These are phyloP conservation scores for Apocynum venetum DNA, from an alignment of 257 asterid species.

Conservation along the genomic window DNA sequence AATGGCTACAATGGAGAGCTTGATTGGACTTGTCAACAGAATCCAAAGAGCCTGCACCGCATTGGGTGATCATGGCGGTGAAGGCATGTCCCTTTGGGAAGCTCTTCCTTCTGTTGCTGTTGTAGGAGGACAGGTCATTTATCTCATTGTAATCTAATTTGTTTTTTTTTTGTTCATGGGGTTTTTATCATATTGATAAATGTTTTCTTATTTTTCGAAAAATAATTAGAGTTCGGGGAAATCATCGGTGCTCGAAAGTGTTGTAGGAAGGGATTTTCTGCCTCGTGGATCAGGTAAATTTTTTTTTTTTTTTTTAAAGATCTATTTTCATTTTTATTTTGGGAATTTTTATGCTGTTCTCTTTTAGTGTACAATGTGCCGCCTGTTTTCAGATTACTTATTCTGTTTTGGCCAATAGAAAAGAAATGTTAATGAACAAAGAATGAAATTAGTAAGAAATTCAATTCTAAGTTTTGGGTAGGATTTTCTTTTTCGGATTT, in stretches of 20 bases:
- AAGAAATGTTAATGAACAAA: neutral
- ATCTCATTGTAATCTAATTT: neutral
- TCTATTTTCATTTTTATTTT: neutral
- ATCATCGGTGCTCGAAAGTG: conserved; percentile 95
- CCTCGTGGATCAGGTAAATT: conserved; percentile 98
- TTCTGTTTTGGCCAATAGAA: neutral
- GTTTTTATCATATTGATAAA: neutral
- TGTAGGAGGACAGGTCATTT: conserved; percentile 92
- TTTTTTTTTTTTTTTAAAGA: neutral
- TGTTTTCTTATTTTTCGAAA: neutral
- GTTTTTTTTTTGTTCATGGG: neutral
- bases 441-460: neutral
- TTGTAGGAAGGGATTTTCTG: conserved; percentile 92
- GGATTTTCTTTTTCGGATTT: neutral
- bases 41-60: conserved; percentile 97
- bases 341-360: neutral
- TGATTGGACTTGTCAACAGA: conserved; percentile 86
- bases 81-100: conserved; percentile 96
- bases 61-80: conserved; percentile 99
- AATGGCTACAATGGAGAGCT: conserved; percentile 94
- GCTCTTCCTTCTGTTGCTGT: conserved; percentile 99
- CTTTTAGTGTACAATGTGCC: neutral
- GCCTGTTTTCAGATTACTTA: neutral
- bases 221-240: conserved; percentile 81
- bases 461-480: neutral